These are phyloP conservation scores for Citrus glauca DNA, from an alignment of 345 rosid species.

Conservation along the genomic window DNA sequence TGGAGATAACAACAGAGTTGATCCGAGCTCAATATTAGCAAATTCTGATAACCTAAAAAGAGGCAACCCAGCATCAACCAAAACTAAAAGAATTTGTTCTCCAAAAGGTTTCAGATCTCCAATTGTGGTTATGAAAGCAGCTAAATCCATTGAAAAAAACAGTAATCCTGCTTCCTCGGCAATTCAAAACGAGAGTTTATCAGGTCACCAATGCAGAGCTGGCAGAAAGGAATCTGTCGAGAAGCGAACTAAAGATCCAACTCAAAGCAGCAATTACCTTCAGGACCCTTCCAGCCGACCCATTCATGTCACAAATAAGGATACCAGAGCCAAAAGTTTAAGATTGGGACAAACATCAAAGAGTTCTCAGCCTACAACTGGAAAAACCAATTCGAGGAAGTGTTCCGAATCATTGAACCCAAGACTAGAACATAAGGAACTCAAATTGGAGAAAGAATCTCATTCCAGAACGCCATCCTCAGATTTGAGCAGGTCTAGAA, in stretches of 20 bases:
- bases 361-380: conserved; percentile 26
- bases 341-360: conserved; percentile 30
- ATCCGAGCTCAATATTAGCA: conserved; percentile 28
- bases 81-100: conserved; percentile 33
- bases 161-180: conserved; percentile 22
- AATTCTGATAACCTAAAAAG: conserved; percentile 16
- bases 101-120: conserved; percentile 47
- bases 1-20: conserved; percentile 19
- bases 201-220: conserved; percentile 31
- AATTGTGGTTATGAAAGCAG: conserved; percentile 51
- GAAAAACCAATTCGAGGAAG: conserved; percentile 36
- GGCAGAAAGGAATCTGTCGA: conserved; percentile 30
- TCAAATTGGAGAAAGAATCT: conserved; percentile 43
- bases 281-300: conserved; percentile 29
- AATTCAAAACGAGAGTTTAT: conserved; percentile 24
- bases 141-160: conserved; percentile 32
- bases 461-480: conserved; percentile 33
- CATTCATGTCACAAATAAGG: conserved; percentile 32
- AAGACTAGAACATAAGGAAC: conserved; percentile 48
- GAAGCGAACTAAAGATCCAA: conserved; percentile 47
- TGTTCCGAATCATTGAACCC: conserved; percentile 43
- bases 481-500: conserved; percentile 39
- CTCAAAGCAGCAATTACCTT: conserved; percentile 31
- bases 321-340: conserved; percentile 17
- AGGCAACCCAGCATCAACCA: conserved; percentile 30